Base-by-base conservation (phyloP, 2,329 filamentous ascomycete species). In the Arthrobotrys musiformis region DNA sequence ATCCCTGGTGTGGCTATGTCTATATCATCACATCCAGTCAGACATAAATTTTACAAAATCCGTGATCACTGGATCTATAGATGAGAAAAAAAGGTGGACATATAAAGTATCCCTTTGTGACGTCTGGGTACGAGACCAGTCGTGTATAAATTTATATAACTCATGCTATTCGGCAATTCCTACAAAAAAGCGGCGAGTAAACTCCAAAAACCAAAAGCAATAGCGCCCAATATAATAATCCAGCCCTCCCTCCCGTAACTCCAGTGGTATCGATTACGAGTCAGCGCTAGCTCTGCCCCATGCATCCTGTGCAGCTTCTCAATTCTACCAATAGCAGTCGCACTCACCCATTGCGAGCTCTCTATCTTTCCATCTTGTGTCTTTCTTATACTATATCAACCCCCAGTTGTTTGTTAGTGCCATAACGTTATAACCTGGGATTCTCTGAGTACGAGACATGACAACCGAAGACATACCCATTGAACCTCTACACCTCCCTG, bases 311-410 rank as follows among this genome's bases (percentile, higher is more conserved):
- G 24, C 48, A 2, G 19, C 13, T 2, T 42, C n/a, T n/a, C 4
- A 15, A 5, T 35, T 30, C 30, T 58, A 58, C 35, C 46, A 40
- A 24, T 67, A 42, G 22, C 28, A 40, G 13, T 61, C 54, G 19
- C 17, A 37, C 17, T 73, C 69, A 26, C 40, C 50, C 8, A 52
- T 37, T 40, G 50, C 24, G 28, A 67, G 48, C 42, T 73, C 69
- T 22, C 22, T 30, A 15, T 67, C 30, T 9, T 63, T 46, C 69
- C 69, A 73, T 50, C 24, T 58, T 1, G 69, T 61, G 2, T 63
- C 69, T 15, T 66, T 73, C 40, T 44, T 56, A 30, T 60, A 48
- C 69, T 73, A 46, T 35, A 58, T 17, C n/a, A 35, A n/a, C n/a
- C n/a, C n/a, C n/a, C n/a, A n/a, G n/a, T n/a, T n/a, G n/a, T 15